These are phyloP conservation scores for Trametes sp. DNA, from an alignment of 1,284 basidiomycete species.

Conservation along the genomic window DNA sequence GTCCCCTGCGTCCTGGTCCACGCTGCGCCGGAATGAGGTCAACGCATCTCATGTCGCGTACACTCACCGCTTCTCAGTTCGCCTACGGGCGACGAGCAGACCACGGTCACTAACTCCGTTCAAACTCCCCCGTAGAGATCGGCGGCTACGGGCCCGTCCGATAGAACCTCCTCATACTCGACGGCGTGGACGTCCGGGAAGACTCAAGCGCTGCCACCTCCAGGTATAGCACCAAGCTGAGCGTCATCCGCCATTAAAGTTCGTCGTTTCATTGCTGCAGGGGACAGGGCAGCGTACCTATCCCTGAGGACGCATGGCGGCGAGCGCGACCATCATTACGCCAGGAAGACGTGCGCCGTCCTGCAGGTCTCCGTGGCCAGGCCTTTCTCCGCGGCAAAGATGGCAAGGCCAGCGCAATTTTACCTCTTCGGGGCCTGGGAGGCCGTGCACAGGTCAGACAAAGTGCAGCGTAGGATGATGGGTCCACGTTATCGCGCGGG, in stretches of 20 bases:
- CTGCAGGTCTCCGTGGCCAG: constrained; percentile 14
- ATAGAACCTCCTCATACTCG: constrained; percentile 7
- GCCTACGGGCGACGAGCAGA: not conserved
- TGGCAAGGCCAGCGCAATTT: constrained; percentile 3
- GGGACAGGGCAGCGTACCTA: constrained; percentile 6
- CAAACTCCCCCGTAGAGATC: constrained; percentile 3
- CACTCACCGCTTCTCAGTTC: not conserved
- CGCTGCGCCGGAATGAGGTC: not conserved
- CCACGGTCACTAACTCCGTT: constrained; percentile 12
- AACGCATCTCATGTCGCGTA: not conserved
- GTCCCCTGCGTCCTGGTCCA: not conserved
- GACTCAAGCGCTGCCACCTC: constrained; percentile 4
- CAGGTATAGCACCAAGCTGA: constrained; percentile 4
- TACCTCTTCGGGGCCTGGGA: not conserved
- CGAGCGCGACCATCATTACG: constrained; percentile 19
- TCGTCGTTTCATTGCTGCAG: not conserved
- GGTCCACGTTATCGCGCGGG: constrained; percentile 5
- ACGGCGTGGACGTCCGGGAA: not conserved
- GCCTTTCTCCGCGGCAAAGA: constrained; percentile 6
- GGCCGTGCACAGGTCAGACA: constrained; percentile 9
- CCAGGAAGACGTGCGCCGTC: constrained; percentile 19
- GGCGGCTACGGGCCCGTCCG: not conserved
- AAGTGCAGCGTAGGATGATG: constrained; percentile 8
- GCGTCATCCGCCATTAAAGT: not conserved
- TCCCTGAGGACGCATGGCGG: constrained; percentile 7